Conservation (phyloP, 2,329 filamentous ascomycete genomes). For the Clonostachys chloroleuca region DNA sequence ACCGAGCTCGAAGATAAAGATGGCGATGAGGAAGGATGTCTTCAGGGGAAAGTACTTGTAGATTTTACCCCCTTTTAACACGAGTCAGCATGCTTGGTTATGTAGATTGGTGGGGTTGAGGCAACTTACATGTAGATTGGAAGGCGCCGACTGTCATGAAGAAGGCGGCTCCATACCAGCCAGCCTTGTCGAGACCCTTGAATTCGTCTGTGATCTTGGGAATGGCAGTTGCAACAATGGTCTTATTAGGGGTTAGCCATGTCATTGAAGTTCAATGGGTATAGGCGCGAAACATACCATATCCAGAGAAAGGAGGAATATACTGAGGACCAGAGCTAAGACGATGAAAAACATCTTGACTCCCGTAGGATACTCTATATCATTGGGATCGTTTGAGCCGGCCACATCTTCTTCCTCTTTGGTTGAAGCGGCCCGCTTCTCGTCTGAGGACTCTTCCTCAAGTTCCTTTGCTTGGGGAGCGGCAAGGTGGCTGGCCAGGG, state of each 20-base stretch:
- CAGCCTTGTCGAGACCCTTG: constrained; percentile 44
- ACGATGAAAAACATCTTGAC: constrained; percentile 35
- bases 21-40: constrained; percentile 38
- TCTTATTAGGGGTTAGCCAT: constrained; percentile 20
- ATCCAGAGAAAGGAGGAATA: constrained; percentile 46
- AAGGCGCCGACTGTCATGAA: constrained; percentile 42
- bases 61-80: constrained; percentile 33
- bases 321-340: constrained; percentile 36
- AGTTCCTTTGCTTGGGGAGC: no score
- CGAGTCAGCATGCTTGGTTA: not conserved
- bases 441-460: no score
- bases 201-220: constrained; percentile 51
- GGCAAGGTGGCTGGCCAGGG: no score
- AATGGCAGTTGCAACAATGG: constrained; percentile 53
- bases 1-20: constrained; percentile 51
- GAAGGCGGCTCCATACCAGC: constrained; percentile 56
- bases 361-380: constrained; percentile 30
- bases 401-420: no score
- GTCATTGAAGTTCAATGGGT: not conserved
- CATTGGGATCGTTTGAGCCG: not conserved
- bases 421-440: no score
- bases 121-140: constrained; percentile 32
- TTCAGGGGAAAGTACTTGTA: constrained; percentile 49
- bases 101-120: constrained; percentile 6
- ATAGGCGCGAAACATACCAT: constrained; percentile 22